phyloP scores from a whole-genome alignment of 2,329 filamentous ascomycete species.

The Xylariaceae sp. region DNA sequence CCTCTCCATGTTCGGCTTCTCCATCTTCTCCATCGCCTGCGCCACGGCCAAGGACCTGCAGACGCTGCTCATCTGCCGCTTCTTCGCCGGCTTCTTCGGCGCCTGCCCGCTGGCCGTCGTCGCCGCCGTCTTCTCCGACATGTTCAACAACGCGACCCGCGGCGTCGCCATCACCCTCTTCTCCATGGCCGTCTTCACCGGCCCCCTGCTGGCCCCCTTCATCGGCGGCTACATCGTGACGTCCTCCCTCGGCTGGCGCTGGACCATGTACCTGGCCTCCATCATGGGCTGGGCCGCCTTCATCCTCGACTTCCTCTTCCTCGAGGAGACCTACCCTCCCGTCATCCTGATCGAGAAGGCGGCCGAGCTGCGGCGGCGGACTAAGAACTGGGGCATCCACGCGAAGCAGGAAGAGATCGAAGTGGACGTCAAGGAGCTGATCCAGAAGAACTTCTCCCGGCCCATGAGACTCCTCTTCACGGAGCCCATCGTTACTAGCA shows the following conservation, averaged over 20 bases:
- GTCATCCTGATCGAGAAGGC: constrained; percentile 57
- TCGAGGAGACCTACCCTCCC: constrained; percentile 64
- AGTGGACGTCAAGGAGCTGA: constrained; percentile 54
- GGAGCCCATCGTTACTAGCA: constrained; percentile 60
- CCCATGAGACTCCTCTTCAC: constrained; percentile 58
- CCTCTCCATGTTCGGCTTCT: constrained; percentile 60
- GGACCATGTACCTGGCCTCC: constrained; percentile 58
- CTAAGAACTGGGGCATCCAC: constrained; percentile 63
- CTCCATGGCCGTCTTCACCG: constrained; percentile 56
- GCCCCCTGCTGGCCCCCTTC: constrained; percentile 60
- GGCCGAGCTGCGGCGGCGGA: constrained; percentile 52
- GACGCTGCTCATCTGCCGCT: constrained; percentile 62
- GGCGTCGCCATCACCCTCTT: constrained; percentile 52
- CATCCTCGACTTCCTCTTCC: constrained; percentile 50
- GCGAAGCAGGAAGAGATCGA: constrained; percentile 67
- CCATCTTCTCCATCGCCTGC: constrained; percentile 57
- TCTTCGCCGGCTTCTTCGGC: constrained; percentile 67
- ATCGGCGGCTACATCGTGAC: constrained; percentile 61
- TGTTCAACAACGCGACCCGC: constrained; percentile 58
- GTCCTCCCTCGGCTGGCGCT: constrained; percentile 61
- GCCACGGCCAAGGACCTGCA: constrained; percentile 62
- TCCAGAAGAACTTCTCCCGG: constrained; percentile 60
- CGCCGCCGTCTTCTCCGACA: constrained; percentile 64
- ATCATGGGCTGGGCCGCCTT: constrained; percentile 59
- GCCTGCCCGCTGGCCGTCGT: constrained; percentile 62